Conservation (phyloP, 371 early-diverging fungal genomes). For the Mucor piriformis region DNA sequence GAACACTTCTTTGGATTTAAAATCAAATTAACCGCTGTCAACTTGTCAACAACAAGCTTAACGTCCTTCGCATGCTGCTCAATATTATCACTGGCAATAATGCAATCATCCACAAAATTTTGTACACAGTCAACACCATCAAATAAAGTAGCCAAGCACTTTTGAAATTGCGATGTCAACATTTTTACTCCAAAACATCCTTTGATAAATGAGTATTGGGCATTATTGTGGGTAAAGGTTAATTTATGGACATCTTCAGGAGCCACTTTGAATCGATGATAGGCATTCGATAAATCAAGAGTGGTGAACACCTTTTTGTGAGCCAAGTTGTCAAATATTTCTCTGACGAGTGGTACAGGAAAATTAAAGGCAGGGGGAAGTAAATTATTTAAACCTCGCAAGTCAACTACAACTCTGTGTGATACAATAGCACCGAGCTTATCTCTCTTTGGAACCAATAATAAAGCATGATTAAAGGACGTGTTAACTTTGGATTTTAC, state of each 20-base stretch:
- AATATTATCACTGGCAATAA: background rate
- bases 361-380: constrained; percentile 3
- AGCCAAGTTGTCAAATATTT: constrained; percentile 19
- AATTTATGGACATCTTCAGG: constrained; percentile 19
- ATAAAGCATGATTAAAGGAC: constrained; percentile 1
- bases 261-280: constrained; percentile 29
- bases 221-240: constrained; percentile 15
- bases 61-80: constrained; percentile 9
- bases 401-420: background rate
- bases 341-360: background rate
- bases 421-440: background rate
- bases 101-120: constrained; percentile 3
- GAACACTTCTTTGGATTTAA: constrained; percentile 24
- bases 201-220: constrained; percentile 26
- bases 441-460: background rate
- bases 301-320: constrained; percentile 20
- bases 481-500: background rate
- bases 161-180: constrained; percentile 25
- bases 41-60: constrained; percentile 7
- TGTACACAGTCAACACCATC: constrained; percentile 3
- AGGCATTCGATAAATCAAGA: constrained; percentile 29
- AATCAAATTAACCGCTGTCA: constrained; percentile 15
- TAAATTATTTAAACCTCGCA: constrained; percentile 2
- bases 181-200: constrained; percentile 35
- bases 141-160: background rate